Evolutionary conservation across 2,329 filamentous ascomycete species (phyloP).

Genomic region (Sporothrix variecibatus): DNA sequence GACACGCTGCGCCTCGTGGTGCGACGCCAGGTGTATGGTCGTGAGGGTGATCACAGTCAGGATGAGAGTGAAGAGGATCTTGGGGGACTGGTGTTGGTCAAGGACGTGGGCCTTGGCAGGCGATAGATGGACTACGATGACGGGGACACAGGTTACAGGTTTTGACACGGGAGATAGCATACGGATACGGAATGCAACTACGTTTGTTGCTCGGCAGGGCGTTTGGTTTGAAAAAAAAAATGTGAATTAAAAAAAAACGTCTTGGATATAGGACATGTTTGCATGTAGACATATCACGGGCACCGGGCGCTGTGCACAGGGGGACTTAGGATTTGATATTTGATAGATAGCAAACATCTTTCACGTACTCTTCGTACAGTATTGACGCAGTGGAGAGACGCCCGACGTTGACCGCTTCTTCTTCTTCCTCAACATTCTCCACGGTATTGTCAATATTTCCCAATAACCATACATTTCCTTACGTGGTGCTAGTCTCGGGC

Average conservation of each 20-base stretch:
- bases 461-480: neutral
- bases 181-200: neutral
- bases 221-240: neutral
- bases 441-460: neutral
- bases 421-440: neutral
- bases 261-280: neutral
- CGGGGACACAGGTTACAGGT: neutral
- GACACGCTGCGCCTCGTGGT: slow-evolving; percentile 70
- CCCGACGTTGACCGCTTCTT: neutral
- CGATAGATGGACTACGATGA: slow-evolving; percentile 33
- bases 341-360: neutral
- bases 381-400: neutral
- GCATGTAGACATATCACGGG: neutral
- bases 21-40: slow-evolving; percentile 61
- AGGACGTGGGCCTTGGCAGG: slow-evolving; percentile 56
- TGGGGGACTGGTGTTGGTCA: slow-evolving; percentile 53
- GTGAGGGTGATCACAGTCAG: slow-evolving; percentile 24
- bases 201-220: neutral
- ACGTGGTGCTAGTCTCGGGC: neutral
- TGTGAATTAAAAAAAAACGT: neutral
- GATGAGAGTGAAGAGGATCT: slow-evolving; percentile 25
- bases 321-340: neutral
- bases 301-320: neutral
- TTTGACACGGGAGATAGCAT: neutral
- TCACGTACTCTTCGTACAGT: neutral